phyloP scores from a whole-genome alignment of 371 early-diverging fungal genomes.

The Dichotomocladium elegans region DNA sequence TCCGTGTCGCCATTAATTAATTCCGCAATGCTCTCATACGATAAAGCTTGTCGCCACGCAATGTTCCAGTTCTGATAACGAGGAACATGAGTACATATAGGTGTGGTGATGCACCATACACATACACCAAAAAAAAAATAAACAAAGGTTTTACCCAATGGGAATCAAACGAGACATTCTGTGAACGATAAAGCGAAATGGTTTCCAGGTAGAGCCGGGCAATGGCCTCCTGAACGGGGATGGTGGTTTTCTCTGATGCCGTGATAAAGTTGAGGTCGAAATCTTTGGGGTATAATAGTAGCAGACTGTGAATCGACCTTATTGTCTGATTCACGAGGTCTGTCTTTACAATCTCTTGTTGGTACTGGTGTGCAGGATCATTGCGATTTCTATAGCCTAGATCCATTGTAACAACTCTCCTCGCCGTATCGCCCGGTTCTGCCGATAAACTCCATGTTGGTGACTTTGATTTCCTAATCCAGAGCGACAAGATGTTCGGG shows the following conservation, averaged over 20 bases:
- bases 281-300: constrained; percentile 16
- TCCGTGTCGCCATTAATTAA: constrained; percentile 16
- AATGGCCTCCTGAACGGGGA: constrained; percentile 14
- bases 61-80: constrained; percentile 22
- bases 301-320: constrained; percentile 17
- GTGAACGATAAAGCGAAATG: constrained; percentile 11
- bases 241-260: background rate
- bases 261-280: constrained; percentile 26
- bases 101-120: background rate
- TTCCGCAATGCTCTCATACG: constrained; percentile 25
- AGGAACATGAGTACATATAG: background rate
- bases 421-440: too few relatives aligned
- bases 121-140: background rate
- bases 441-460: too few relatives aligned
- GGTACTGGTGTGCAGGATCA: constrained; percentile 28
- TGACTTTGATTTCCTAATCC: too few relatives aligned
- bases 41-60: constrained; percentile 35
- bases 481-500: too few relatives aligned
- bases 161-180: constrained; percentile 26
- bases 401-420: too few relatives aligned
- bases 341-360: constrained; percentile 31
- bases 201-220: constrained; percentile 23
- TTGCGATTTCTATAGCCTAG: constrained; percentile 22
- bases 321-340: constrained; percentile 25
- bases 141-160: constrained; percentile 25